Conservation (phyloP, 176 grass and related monocot species). For the Carex kokanica region DNA sequence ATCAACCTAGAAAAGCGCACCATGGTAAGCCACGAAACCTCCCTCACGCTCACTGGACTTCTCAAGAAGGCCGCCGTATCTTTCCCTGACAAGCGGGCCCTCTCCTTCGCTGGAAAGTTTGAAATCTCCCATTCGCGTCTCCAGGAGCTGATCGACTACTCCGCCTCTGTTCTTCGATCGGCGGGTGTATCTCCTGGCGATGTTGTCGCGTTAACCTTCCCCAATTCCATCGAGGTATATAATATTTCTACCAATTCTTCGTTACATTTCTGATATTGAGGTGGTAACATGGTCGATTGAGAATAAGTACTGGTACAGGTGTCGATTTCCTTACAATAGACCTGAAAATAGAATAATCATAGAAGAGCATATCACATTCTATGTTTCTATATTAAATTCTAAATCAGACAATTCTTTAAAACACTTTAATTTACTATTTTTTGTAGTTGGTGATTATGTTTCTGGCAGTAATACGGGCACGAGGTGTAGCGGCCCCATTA, state of each 20-base stretch:
- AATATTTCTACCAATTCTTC: not conserved
- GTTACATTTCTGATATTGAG: not conserved
- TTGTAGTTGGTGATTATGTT: slow-evolving; percentile 74
- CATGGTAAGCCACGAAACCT: slow-evolving; percentile 4
- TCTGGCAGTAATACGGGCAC: slow-evolving; percentile 59
- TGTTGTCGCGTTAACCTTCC: slow-evolving; percentile 69
- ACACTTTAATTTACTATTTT: not conserved
- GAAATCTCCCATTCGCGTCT: slow-evolving; percentile 56
- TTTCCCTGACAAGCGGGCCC: slow-evolving; percentile 46
- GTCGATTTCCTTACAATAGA: not conserved
- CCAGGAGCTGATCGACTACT: slow-evolving; percentile 53
- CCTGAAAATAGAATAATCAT: not conserved
- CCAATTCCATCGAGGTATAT: slow-evolving; percentile 71
- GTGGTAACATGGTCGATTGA: not conserved
- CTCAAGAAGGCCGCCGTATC: slow-evolving; percentile 39
- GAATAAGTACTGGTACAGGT: not conserved
- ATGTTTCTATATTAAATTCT: not conserved
- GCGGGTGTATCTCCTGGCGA: slow-evolving; percentile 41
- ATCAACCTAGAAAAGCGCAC: not conserved
- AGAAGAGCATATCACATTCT: not conserved
- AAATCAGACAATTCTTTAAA: not conserved
- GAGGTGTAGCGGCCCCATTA: slow-evolving; percentile 64
- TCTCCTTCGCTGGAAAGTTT: slow-evolving; percentile 39
- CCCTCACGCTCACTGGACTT: slow-evolving; percentile 41
- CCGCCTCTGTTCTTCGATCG: slow-evolving; percentile 38